These are phyloP conservation scores for Theobroma grandiflorum DNA, from an alignment of 441 rosid genomes.

Conservation along the genomic window DNA sequence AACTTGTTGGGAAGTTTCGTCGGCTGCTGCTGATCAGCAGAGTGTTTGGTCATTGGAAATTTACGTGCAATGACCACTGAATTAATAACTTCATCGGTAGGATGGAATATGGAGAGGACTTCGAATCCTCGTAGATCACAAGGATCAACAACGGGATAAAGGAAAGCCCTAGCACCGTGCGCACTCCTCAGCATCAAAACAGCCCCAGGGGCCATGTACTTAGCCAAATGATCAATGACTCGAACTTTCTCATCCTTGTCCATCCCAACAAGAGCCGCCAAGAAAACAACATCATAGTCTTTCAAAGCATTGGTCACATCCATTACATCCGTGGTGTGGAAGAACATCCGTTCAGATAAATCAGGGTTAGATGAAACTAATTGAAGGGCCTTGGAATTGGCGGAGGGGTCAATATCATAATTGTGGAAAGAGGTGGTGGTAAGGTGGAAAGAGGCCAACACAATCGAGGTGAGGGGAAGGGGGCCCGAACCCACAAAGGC, in stretches of 20 bases:
- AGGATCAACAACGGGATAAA: conserved; percentile 81
- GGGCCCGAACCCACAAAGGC: conserved; percentile 97
- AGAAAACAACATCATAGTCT: conserved; percentile 79
- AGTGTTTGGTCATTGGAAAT: conserved; percentile 26
- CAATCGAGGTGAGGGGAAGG: conserved; percentile 84
- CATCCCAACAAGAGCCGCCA: conserved; percentile 93
- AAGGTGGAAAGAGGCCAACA: conserved; percentile 72
- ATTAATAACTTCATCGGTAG: conserved; percentile 83
- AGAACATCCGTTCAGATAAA: conserved; percentile 69
- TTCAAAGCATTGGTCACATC: conserved; percentile 49
- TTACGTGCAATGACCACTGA: conserved; percentile 75
- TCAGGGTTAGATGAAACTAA: conserved; percentile 66
- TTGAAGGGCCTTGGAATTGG: conserved; percentile 61
- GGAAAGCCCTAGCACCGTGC: conserved; percentile 87
- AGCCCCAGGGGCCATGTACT: conserved; percentile 78
- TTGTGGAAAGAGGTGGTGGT: conserved; percentile 65
- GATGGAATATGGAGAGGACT: conserved; percentile 74
- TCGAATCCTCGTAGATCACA: conserved; percentile 77
- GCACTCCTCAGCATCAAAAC: conserved; percentile 87
- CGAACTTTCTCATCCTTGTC: conserved; percentile 65
- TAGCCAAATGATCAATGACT: conserved; percentile 68
- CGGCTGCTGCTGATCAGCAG: conserved; percentile 30
- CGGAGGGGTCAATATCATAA: conserved; percentile 71
- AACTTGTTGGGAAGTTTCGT: conserved; percentile 44
- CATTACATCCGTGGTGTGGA: conserved; percentile 68